Evolutionary conservation across 2,329 filamentous ascomycete species (phyloP).

Genomic region (Acrocalymma vagum): DNA sequence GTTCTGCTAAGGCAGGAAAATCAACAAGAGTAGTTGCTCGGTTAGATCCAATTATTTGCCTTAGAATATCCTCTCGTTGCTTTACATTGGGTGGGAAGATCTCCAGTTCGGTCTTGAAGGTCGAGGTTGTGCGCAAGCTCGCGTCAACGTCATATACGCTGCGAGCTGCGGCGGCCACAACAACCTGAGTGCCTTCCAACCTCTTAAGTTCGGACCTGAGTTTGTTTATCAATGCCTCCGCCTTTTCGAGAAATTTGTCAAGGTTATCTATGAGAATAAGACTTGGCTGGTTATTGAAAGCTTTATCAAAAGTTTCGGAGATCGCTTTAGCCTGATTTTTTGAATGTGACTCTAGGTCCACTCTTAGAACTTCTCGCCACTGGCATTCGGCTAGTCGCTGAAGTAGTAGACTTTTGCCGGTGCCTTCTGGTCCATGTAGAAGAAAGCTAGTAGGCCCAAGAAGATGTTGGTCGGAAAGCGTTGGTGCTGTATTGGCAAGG

Average conservation of each 20-base stretch:
- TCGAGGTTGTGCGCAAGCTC: slow-evolving; percentile 69
- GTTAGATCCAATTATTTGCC: slow-evolving; percentile 52
- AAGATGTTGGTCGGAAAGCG: slow-evolving; percentile 33
- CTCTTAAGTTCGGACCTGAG: slow-evolving; percentile 55
- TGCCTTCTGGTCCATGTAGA: slow-evolving; percentile 83
- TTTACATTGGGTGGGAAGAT: slow-evolving; percentile 78
- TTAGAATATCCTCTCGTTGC: slow-evolving; percentile 78
- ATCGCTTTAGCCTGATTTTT: slow-evolving; percentile 64
- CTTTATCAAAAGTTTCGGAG: slow-evolving; percentile 74
- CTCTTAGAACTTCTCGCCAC: slow-evolving; percentile 74
- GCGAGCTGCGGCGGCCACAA: slow-evolving; percentile 80
- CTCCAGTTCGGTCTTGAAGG: slow-evolving; percentile 73
- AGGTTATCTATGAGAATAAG: slow-evolving; percentile 82
- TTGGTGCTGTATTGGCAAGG: slow-evolving; percentile 25
- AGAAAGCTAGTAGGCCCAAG: slow-evolving; percentile 66
- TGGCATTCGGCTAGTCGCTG: slow-evolving; percentile 68
- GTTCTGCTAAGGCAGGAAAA: slow-evolving; percentile 68
- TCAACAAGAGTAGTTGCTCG: slow-evolving; percentile 61
- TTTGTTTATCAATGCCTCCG: slow-evolving; percentile 32
- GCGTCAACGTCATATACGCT: slow-evolving; percentile 77
- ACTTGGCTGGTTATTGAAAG: slow-evolving; percentile 74
- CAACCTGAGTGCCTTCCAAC: slow-evolving; percentile 64
- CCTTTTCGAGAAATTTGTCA: slow-evolving; percentile 64
- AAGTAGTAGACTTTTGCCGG: slow-evolving; percentile 82
- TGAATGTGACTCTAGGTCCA: slow-evolving; percentile 59